Evolutionary conservation across 1,139 yeast genomes (phyloP).

Genomic region (Geotrichum armillariae): DNA sequence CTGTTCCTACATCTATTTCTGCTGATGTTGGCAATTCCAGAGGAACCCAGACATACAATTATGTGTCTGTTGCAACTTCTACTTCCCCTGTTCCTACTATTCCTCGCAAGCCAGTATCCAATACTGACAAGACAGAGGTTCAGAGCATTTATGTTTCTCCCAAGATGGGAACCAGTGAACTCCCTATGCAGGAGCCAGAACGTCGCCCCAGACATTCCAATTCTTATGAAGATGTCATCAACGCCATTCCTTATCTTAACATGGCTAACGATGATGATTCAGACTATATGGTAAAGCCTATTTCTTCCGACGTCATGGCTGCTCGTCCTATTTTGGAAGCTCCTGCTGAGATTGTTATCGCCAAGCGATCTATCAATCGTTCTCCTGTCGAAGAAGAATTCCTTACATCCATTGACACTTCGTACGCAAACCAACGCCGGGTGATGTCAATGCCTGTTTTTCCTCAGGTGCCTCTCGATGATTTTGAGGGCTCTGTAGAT

Average conservation of each 20-base stretch:
- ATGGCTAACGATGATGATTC: slow-evolving; percentile 8
- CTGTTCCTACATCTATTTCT: slow-evolving; percentile 20
- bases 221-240: slow-evolving; percentile 21
- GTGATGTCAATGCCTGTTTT: slow-evolving; percentile 16
- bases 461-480: slow-evolving; percentile 1
- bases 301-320: slow-evolving; percentile 11
- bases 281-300: slow-evolving; percentile 18
- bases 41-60: slow-evolving; percentile 21
- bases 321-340: neutral
- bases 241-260: slow-evolving; percentile 21
- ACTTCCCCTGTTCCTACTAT: neutral
- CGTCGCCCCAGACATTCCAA: slow-evolving; percentile 2
- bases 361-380: slow-evolving; percentile 4
- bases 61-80: slow-evolving; percentile 14
- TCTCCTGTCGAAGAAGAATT: slow-evolving; percentile 18
- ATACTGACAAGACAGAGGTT: slow-evolving; percentile 3
- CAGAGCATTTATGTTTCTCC: slow-evolving; percentile 21
- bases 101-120: neutral
- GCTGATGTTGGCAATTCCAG: slow-evolving; percentile 21
- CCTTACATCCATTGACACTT: slow-evolving; percentile 18
- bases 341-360: slow-evolving; percentile 4
- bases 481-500: slow-evolving; percentile 5
- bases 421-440: slow-evolving; percentile 6
- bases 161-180: slow-evolving; percentile 5
- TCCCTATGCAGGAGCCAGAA: neutral